phyloP scores from a whole-genome alignment of 2,329 filamentous ascomycete genomes.

The Colletotrichum coccodes region DNA sequence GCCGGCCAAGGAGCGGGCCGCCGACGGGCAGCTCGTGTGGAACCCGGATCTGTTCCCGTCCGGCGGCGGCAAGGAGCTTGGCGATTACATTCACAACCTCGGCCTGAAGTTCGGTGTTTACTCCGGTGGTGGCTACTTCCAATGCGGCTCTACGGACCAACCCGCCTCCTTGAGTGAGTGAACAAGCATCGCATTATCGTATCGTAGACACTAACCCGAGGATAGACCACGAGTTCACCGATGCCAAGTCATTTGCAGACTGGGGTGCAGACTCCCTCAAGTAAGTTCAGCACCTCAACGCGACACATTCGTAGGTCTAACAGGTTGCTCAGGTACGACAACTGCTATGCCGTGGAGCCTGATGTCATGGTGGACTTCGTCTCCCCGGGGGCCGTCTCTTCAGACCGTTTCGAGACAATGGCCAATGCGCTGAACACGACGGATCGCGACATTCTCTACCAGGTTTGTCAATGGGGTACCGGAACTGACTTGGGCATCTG shows the following conservation, averaged over 20 bases:
- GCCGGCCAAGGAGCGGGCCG: constrained; percentile 51
- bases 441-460: constrained; percentile 56
- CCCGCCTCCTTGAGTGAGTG: constrained; percentile 54
- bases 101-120: constrained; percentile 65
- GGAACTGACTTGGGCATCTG: constrained; percentile 58
- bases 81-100: constrained; percentile 58
- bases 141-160: constrained; percentile 53
- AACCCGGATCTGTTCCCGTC: constrained; percentile 61
- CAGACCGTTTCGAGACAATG: constrained; percentile 57
- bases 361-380: constrained; percentile 53
- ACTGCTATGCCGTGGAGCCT: constrained; percentile 56
- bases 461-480: constrained; percentile 64
- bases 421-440: constrained; percentile 50
- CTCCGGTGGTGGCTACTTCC: constrained; percentile 57
- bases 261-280: constrained; percentile 63
- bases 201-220: background rate
- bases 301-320: background rate
- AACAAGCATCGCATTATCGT: too few species aligned
- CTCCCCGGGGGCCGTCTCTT: constrained; percentile 49
- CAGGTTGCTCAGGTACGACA: constrained; percentile 51
- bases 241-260: constrained; percentile 51
- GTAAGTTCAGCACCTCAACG: constrained; percentile 43
- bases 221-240: constrained; percentile 52
- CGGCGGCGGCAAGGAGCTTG: constrained; percentile 55
- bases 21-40: constrained; percentile 59